These are phyloP conservation scores for Capronia epimyces DNA, from an alignment of 2,329 filamentous ascomycete species.

Conservation along the genomic window DNA sequence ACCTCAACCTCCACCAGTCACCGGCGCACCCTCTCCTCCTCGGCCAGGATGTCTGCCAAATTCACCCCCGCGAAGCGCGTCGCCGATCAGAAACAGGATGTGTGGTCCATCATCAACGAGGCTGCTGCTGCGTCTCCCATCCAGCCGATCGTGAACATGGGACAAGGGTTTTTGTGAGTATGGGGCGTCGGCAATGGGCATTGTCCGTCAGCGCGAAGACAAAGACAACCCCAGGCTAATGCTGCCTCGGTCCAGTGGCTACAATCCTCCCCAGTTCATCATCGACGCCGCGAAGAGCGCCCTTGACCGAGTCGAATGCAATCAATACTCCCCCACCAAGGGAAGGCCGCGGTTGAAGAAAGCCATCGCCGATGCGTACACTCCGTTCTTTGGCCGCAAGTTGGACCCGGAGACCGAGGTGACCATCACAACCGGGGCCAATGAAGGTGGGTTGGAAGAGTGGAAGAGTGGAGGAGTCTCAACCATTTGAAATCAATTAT, in stretches of 20 bases:
- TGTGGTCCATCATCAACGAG: slow-evolving; percentile 62
- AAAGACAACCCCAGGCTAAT: neutral
- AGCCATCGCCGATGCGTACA: slow-evolving; percentile 88
- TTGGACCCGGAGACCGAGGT: slow-evolving; percentile 88
- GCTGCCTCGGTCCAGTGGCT: slow-evolving; percentile 51
- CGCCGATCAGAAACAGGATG: slow-evolving; percentile 48
- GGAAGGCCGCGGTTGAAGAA: slow-evolving; percentile 86
- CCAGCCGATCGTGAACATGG: slow-evolving; percentile 62
- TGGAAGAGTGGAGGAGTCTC: neutral
- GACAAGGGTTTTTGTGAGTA: slow-evolving; percentile 55
- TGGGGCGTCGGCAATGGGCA: neutral
- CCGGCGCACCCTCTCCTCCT: slow-evolving; percentile 14
- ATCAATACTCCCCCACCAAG: slow-evolving; percentile 91
- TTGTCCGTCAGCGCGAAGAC: neutral
- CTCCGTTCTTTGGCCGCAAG: slow-evolving; percentile 74
- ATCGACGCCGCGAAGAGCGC: slow-evolving; percentile 86
- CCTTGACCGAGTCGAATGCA: slow-evolving; percentile 87
- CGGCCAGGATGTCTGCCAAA: slow-evolving; percentile 23
- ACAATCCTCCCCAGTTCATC: slow-evolving; percentile 89
- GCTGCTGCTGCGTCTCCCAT: slow-evolving; percentile 59
- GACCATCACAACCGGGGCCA: slow-evolving; percentile 73
- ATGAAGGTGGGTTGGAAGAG: slow-evolving; percentile 38
- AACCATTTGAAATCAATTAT: too few species aligned
- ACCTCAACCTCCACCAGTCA: neutral
- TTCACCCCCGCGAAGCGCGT: slow-evolving; percentile 46